phyloP scores from a whole-genome alignment of 345 rosid genomes.

The Ceriops tagal region DNA sequence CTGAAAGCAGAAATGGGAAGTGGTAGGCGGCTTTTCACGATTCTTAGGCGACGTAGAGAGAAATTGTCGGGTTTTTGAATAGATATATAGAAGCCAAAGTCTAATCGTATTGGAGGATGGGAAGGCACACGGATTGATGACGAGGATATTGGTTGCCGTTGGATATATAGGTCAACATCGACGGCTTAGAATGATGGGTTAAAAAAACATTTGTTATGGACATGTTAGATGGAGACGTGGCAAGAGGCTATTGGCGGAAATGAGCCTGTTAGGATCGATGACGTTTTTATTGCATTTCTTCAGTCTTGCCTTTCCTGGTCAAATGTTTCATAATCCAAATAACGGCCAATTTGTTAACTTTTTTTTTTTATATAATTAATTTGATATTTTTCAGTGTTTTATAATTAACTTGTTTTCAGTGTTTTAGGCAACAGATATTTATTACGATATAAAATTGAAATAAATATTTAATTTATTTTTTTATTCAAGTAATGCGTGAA shows the following conservation, averaged over 20 bases:
- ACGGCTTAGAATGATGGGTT: background rate
- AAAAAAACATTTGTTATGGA: background rate
- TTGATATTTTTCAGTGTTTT: background rate
- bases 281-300: background rate
- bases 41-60: no score
- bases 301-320: no score
- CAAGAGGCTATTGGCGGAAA: background rate
- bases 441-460: no score
- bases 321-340: background rate
- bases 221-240: background rate
- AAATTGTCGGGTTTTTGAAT: background rate
- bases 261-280: background rate
- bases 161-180: background rate
- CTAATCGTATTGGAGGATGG: background rate
- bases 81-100: background rate
- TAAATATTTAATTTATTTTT: no score
- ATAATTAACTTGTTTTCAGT: no score
- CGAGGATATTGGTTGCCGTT: background rate
- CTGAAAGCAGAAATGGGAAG: background rate
- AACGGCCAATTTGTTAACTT: background rate
- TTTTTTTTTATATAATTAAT: background rate
- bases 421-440: no score
- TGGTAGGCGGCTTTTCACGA: no score
- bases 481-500: no score
- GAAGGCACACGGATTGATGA: conserved; percentile 9